These are phyloP conservation scores for Arabidopsis suecica DNA, from an alignment of 345 rosid species.

Conservation along the genomic window DNA sequence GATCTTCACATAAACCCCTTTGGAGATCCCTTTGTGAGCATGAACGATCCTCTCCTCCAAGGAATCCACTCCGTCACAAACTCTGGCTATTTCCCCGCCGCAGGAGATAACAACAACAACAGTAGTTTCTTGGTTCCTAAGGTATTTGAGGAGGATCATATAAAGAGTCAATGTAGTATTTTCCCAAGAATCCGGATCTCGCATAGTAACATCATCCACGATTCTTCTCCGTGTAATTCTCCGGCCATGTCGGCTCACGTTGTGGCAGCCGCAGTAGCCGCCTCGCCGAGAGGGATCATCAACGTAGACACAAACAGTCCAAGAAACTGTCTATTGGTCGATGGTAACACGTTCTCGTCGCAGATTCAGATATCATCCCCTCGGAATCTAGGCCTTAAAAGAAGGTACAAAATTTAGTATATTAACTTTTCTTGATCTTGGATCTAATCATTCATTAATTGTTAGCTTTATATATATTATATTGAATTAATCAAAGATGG, in stretches of 20 bases:
- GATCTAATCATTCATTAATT: slow-evolving; percentile 13
- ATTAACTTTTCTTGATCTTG: not conserved
- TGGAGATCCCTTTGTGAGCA: slow-evolving; percentile 80
- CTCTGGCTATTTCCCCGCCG: slow-evolving; percentile 33
- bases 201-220: slow-evolving; percentile 44
- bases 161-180: slow-evolving; percentile 48
- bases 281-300: slow-evolving; percentile 52
- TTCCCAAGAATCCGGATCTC: slow-evolving; percentile 84
- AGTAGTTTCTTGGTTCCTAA: slow-evolving; percentile 29
- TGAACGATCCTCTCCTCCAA: slow-evolving; percentile 76
- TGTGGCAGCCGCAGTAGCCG: slow-evolving; percentile 36
- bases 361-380: slow-evolving; percentile 81
- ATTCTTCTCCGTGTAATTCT: slow-evolving; percentile 51
- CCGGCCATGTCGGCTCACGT: slow-evolving; percentile 47
- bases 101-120: slow-evolving; percentile 19
- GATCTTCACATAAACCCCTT: slow-evolving; percentile 48
- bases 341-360: slow-evolving; percentile 40
- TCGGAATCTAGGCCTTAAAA: slow-evolving; percentile 81
- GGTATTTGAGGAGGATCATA: slow-evolving; percentile 50
- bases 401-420: slow-evolving; percentile 56
- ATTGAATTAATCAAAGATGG: not conserved
- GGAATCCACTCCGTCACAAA: slow-evolving; percentile 49
- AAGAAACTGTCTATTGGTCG: slow-evolving; percentile 37
- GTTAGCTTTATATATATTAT: not conserved
- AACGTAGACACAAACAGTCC: slow-evolving; percentile 47